A percentile compares a stretch with the other conserved stretches of the same genome.
These are phyloP conservation scores for Candida stauntonica DNA, from an alignment of 805 yeast genomes.

Conservation along the genomic window DNA sequence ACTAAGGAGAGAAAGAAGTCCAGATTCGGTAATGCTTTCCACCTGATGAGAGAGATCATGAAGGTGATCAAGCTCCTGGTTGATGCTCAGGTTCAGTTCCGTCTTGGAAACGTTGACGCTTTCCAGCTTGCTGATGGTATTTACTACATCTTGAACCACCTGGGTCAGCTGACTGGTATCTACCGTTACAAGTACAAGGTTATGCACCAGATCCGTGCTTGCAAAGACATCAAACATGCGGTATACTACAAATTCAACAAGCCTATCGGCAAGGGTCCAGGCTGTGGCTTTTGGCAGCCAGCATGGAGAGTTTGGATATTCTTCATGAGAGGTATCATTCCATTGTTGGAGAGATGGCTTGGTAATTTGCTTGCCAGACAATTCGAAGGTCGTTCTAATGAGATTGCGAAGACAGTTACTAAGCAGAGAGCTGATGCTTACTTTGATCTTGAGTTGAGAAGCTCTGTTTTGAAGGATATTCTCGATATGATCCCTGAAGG, in stretches of 20 bases:
- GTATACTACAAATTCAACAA: constrained; percentile 81
- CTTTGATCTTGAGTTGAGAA: constrained; percentile 87
- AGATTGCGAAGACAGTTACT: constrained; percentile 88
- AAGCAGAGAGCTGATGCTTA: constrained; percentile 95
- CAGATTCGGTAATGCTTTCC: constrained; percentile 95
- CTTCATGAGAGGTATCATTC: constrained; percentile 87
- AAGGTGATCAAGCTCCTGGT: constrained; percentile 81
- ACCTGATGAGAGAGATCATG: constrained; percentile 82
- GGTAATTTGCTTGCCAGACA: constrained; percentile 89
- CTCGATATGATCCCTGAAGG: constrained; percentile 97
- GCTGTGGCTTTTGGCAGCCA: constrained; percentile 99
- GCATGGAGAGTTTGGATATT: constrained; percentile 97
- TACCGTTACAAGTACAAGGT: constrained; percentile 95
- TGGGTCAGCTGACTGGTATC: constrained; percentile 95
- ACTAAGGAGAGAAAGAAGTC: constrained; percentile 96
- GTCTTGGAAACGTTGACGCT: constrained; percentile 88
- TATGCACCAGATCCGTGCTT: constrained; percentile 96
- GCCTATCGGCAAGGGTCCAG: constrained; percentile 95
- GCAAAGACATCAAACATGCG: constrained; percentile 92
- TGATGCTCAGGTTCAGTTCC: constrained; percentile 88
- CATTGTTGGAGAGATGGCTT: constrained; percentile 90
- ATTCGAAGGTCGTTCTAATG: constrained; percentile 93
- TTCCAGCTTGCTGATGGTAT: constrained; percentile 94
- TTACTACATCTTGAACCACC: constrained; percentile 83
- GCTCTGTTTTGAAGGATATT: constrained; percentile 93